Conservation (phyloP, 306 rosid genomes). For the Rubus idaeus region DNA sequence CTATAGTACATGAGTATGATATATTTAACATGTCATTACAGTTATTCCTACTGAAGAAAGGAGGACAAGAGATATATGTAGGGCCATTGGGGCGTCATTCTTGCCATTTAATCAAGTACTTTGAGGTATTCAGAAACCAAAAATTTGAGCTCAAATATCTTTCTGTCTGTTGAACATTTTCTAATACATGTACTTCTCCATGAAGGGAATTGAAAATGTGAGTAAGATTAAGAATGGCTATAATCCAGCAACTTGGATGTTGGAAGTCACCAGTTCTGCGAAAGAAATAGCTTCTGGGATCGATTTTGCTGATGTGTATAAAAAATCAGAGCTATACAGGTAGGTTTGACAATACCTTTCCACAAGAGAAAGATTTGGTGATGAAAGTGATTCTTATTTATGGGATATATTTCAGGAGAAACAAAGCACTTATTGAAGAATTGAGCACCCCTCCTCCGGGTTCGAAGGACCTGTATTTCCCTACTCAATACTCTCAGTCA, state of each 20-base stretch:
- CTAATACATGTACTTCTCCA: background rate
- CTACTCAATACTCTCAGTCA: slow-evolving; percentile 43
- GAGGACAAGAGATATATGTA: slow-evolving; percentile 19
- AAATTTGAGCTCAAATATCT: background rate
- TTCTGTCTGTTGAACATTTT: background rate
- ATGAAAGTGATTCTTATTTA: background rate
- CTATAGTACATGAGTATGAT: background rate
- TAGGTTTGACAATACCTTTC: background rate
- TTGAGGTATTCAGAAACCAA: slow-evolving; percentile 8
- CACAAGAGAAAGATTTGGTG: background rate
- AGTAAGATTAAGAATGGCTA: slow-evolving; percentile 22
- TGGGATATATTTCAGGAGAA: slow-evolving; percentile 46
- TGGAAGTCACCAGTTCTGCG: slow-evolving; percentile 18
- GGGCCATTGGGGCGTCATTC: slow-evolving; percentile 23
- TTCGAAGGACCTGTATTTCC: slow-evolving; percentile 47
- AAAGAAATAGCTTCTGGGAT: slow-evolving; percentile 16
- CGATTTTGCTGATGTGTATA: slow-evolving; percentile 20
- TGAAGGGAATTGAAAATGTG: slow-evolving; percentile 7
- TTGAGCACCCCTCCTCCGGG: slow-evolving; percentile 49
- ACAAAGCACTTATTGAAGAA: slow-evolving; percentile 42
- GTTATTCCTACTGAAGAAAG: slow-evolving; percentile 23
- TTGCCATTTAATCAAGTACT: slow-evolving; percentile 22
- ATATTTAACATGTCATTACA: slow-evolving; percentile 12
- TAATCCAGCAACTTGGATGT: slow-evolving; percentile 28
- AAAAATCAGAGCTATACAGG: slow-evolving; percentile 20